phyloP scores from a whole-genome alignment of 2,329 filamentous ascomycete species.

The Beauveria scarabaeidicola region DNA sequence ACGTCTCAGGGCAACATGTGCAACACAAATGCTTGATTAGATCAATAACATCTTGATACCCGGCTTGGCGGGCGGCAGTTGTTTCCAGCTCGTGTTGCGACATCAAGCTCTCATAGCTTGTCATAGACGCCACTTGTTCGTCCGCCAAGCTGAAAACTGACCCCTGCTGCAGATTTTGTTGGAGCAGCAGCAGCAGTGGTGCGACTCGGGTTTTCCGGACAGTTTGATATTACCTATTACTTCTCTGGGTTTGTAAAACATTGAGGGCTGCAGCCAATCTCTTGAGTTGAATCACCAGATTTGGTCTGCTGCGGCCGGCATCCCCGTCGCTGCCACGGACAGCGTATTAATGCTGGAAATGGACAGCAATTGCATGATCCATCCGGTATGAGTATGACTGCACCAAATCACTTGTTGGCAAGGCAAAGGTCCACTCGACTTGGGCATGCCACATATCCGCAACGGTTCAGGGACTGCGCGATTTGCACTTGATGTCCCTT shows the following conservation, averaged over 20 bases:
- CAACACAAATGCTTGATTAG: neutral
- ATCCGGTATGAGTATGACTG: neutral
- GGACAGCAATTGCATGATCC: neutral
- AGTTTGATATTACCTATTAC: neutral
- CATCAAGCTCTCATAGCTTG: neutral
- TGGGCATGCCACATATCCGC: neutral
- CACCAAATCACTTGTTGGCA: neutral
- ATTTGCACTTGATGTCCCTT: neutral
- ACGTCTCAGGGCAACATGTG: neutral
- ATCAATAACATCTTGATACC: neutral
- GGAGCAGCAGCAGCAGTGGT: neutral
- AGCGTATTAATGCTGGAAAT: neutral
- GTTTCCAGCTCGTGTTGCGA: neutral
- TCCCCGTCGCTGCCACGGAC: neutral
- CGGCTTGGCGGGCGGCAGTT: neutral
- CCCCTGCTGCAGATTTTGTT: neutral
- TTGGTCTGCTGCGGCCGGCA: neutral
- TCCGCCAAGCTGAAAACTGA: neutral
- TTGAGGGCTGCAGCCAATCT: neutral
- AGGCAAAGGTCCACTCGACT: neutral
- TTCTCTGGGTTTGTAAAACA: neutral
- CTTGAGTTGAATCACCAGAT: neutral
- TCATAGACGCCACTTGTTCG: neutral
- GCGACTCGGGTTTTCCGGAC: neutral
- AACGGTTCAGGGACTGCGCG: neutral